phyloP scores from a whole-genome alignment of 1,284 basidiomycete species.

The Ustilago sp. region DNA sequence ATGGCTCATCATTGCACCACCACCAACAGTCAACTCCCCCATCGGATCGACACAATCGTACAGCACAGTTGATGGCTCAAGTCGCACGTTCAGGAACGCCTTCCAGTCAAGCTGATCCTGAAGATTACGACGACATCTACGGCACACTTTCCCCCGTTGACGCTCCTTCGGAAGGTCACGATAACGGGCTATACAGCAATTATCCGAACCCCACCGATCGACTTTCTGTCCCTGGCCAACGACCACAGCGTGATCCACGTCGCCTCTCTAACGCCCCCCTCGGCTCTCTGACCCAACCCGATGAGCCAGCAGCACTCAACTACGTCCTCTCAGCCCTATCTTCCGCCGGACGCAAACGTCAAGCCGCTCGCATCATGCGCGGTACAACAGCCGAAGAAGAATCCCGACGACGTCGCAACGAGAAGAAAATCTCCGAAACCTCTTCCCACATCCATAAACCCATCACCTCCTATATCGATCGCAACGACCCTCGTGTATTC shows the following conservation, averaged over 20 bases:
- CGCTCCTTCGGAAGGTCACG: slow-evolving; percentile 39
- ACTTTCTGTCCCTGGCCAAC: slow-evolving; percentile 42
- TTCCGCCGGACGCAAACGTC: slow-evolving; percentile 61
- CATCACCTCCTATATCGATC: slow-evolving; percentile 51
- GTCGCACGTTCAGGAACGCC: slow-evolving; percentile 40
- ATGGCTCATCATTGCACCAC: slow-evolving; percentile 6
- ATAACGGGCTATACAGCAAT: slow-evolving; percentile 33
- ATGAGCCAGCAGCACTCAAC: slow-evolving; percentile 58
- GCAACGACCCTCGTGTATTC: slow-evolving; percentile 55
- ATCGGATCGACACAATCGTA: slow-evolving; percentile 46
- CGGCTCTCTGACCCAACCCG: slow-evolving; percentile 60
- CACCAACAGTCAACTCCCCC: slow-evolving; percentile 19
- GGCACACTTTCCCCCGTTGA: slow-evolving; percentile 52
- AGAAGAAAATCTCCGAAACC: slow-evolving; percentile 57
- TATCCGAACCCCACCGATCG: slow-evolving; percentile 20
- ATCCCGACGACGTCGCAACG: slow-evolving; percentile 46
- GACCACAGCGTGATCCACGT: slow-evolving; percentile 42
- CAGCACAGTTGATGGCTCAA: slow-evolving; percentile 56
- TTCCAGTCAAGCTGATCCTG: slow-evolving; percentile 38
- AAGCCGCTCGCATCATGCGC: slow-evolving; percentile 64
- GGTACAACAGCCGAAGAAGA: slow-evolving; percentile 64
- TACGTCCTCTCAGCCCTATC: slow-evolving; percentile 61
- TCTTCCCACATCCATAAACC: slow-evolving; percentile 34
- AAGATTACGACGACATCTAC: slow-evolving; percentile 59
- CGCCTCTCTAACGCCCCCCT: slow-evolving; percentile 40